Conservation (phyloP, 495 filamentous ascomycete genomes). For the Penicillium goetzii region DNA sequence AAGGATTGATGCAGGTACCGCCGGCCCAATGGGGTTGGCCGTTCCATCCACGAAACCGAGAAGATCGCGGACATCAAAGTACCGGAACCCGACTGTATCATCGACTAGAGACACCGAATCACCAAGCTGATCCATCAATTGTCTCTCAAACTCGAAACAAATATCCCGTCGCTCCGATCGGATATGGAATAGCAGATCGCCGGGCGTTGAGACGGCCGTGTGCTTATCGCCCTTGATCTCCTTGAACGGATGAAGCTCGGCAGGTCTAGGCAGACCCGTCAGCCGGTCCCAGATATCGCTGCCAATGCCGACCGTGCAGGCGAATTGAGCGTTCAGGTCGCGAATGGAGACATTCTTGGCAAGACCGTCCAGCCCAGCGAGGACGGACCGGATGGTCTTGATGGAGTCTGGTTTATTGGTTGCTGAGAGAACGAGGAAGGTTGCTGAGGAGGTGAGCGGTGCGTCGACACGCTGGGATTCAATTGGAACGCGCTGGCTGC, state of each 20-base stretch:
- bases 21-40: constrained; percentile 58
- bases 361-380: constrained; percentile 49
- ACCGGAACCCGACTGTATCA: constrained; percentile 60
- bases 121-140: constrained; percentile 54
- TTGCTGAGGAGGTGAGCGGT: constrained; percentile 53
- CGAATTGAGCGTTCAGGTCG: constrained; percentile 51
- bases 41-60: constrained; percentile 64
- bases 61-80: constrained; percentile 62
- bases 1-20: constrained; percentile 47
- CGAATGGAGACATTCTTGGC: constrained; percentile 60
- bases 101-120: constrained; percentile 51
- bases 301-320: constrained; percentile 60
- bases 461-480: constrained; percentile 52
- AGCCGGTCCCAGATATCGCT: constrained; percentile 53
- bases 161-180: constrained; percentile 59
- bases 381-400: constrained; percentile 45
- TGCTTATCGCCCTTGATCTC: constrained; percentile 49
- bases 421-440: constrained; percentile 55
- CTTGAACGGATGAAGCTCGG: constrained; percentile 57
- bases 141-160: constrained; percentile 60
- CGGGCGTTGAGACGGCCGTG: constrained; percentile 55
- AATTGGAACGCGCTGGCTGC: constrained; percentile 38
- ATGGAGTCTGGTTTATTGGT: constrained; percentile 41
- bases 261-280: constrained; percentile 47
- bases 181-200: constrained; percentile 62